Evolutionary conservation across 2,329 filamentous ascomycete genomes (phyloP).

Genomic region (Pseudogymnoascus sp.): DNA sequence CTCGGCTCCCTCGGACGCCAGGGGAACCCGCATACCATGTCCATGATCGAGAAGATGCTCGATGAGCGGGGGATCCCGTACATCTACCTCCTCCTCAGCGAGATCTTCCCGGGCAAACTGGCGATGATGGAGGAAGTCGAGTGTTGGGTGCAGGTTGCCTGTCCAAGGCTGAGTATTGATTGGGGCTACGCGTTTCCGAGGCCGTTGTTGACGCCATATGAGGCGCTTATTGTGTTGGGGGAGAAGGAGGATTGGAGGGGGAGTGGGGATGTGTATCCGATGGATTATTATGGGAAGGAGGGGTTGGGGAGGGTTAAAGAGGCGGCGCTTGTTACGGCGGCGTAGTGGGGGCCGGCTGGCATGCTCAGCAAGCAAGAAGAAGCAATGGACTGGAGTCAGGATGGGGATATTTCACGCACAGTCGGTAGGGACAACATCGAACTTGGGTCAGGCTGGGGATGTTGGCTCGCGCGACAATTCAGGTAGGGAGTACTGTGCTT

Average conservation of each 20-base stretch:
- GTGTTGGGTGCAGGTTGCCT: slow-evolving; percentile 97
- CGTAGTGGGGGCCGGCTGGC: background rate
- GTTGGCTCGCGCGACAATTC: background rate
- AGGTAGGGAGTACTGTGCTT: background rate
- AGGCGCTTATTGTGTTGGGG: slow-evolving; percentile 84
- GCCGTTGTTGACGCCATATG: slow-evolving; percentile 86
- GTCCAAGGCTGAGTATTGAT: slow-evolving; percentile 93
- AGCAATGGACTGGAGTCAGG: background rate
- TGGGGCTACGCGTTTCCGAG: slow-evolving; percentile 95
- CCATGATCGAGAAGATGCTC: slow-evolving; percentile 74
- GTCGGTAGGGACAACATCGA: background rate
- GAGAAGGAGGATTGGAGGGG: slow-evolving; percentile 65
- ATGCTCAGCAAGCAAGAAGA: background rate
- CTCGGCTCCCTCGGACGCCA: slow-evolving; percentile 87
- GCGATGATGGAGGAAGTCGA: slow-evolving; percentile 91
- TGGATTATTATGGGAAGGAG: slow-evolving; percentile 96
- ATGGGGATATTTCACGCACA: background rate
- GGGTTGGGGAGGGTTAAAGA: slow-evolving; percentile 60
- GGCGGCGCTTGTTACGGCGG: background rate
- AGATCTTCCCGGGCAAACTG: slow-evolving; percentile 94
- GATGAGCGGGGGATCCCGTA: slow-evolving; percentile 66
- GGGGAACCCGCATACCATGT: slow-evolving; percentile 89
- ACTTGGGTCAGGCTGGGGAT: background rate
- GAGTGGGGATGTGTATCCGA: slow-evolving; percentile 70
- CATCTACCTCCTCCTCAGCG: slow-evolving; percentile 79